Conservation (phyloP, 176 grass and related monocot species). For the Tillandsia leiboldiana region DNA sequence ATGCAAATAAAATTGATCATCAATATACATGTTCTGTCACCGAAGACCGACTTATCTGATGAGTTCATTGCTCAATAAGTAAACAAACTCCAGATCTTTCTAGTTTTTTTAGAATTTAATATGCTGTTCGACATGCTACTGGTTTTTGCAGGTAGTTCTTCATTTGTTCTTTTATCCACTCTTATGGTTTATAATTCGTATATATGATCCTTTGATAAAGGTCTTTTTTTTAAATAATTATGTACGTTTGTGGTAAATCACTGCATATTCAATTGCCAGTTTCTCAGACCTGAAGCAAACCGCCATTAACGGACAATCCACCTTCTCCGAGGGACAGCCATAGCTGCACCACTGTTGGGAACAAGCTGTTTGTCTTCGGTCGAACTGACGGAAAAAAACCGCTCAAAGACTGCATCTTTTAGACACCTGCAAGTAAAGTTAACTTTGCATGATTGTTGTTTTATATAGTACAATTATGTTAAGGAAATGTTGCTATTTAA, state of each 20-base stretch:
- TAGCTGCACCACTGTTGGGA: slow-evolving; percentile 21
- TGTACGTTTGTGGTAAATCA: too few species aligned
- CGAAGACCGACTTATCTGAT: neutral
- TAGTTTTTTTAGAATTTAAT: neutral
- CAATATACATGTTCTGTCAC: neutral
- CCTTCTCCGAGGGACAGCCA: slow-evolving; percentile 9
- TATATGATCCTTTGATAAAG: too few species aligned
- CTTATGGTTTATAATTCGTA: too few species aligned
- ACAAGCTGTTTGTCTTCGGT: slow-evolving; percentile 30
- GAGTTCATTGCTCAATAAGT: too few species aligned
- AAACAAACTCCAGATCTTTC: neutral
- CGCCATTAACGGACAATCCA: slow-evolving; percentile 5
- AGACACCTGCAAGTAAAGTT: slow-evolving; percentile 16
- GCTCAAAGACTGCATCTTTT: slow-evolving; percentile 27
- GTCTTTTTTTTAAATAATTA: too few species aligned
- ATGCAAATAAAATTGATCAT: too few species aligned
- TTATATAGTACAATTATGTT: too few species aligned
- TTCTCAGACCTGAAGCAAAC: slow-evolving; percentile 20
- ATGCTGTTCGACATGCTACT: neutral
- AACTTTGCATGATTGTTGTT: neutral
- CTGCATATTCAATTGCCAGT: slow-evolving; percentile 4
- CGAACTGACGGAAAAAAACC: slow-evolving; percentile 30
- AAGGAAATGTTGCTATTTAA: too few species aligned
- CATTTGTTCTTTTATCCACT: slow-evolving; percentile 12
- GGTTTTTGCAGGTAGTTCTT: slow-evolving; percentile 47